Evolutionary conservation across 768 basidiomycete species (phyloP).

Genomic region (Erythrobasidium yunnanense): DNA sequence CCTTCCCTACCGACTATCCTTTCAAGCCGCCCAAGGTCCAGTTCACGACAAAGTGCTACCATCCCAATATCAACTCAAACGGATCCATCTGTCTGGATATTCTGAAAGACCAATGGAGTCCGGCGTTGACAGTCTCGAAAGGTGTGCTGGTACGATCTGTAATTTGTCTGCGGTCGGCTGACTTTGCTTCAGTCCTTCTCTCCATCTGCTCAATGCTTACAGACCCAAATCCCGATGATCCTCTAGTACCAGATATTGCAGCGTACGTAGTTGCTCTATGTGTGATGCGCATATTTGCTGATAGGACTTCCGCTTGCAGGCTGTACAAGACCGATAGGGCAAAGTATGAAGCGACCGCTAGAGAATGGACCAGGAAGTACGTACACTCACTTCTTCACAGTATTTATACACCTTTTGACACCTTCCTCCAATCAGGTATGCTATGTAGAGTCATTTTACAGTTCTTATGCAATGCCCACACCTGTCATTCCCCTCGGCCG

Average conservation of each 20-base stretch:
- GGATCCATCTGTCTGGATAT: conserved; percentile 98
- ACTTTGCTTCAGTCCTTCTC: conserved; percentile 57
- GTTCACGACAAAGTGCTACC: conserved; percentile 99
- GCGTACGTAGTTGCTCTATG: conserved; percentile 47
- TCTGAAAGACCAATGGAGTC: conserved; percentile 96
- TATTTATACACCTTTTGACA: neutral
- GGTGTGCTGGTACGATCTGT: conserved; percentile 48
- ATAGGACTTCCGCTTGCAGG: conserved; percentile 31
- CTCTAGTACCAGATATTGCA: conserved; percentile 95
- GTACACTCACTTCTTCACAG: conserved; percentile 4
- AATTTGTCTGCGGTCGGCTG: neutral
- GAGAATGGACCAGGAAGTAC: conserved; percentile 99
- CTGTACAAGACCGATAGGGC: conserved; percentile 97
- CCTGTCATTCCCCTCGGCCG: neutral
- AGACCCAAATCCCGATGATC: conserved; percentile 98
- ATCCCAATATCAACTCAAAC: conserved; percentile 99
- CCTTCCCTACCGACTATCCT: conserved; percentile 66
- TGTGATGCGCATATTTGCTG: too few relatives aligned
- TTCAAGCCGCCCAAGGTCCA: conserved; percentile 99
- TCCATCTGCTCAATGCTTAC: conserved; percentile 99
- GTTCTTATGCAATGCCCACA: conserved; percentile 3
- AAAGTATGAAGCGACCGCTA: conserved; percentile 91
- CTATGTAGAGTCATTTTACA: neutral
- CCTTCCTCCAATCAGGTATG: neutral
- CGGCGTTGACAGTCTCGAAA: conserved; percentile 97